These are phyloP conservation scores for Solanum lignicaule DNA, from an alignment of 257 asterid species.

Conservation along the genomic window DNA sequence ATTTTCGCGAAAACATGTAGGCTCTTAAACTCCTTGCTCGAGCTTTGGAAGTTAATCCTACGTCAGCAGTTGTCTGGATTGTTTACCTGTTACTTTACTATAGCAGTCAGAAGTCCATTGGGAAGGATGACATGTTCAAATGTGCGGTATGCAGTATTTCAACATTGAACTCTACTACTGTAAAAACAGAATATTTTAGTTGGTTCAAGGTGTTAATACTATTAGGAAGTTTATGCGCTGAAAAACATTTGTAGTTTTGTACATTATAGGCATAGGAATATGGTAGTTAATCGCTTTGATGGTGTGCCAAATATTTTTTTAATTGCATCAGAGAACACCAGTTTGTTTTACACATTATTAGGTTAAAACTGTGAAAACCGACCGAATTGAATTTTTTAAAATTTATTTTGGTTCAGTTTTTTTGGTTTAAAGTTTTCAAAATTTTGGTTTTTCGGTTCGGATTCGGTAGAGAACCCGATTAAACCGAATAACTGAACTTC, in stretches of 20 bases:
- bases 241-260: neutral
- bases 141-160: slow-evolving; percentile 23
- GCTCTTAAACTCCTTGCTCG: slow-evolving; percentile 30
- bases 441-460: neutral
- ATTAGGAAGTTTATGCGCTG: neutral
- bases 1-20: slow-evolving; percentile 7
- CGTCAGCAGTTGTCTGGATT: slow-evolving; percentile 32
- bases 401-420: neutral
- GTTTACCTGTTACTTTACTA: slow-evolving; percentile 33
- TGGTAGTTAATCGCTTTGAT: neutral
- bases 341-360: neutral
- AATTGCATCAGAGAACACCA: neutral
- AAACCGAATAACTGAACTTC: neutral
- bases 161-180: neutral
- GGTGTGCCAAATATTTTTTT: neutral
- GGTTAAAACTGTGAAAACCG: neutral
- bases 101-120: slow-evolving; percentile 29
- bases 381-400: neutral
- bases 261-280: neutral
- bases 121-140: slow-evolving; percentile 28
- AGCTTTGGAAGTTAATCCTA: slow-evolving; percentile 30
- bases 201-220: neutral
- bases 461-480: neutral
- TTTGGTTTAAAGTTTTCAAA: neutral
- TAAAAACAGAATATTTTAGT: neutral